A percentile compares a stretch with the other conserved stretches of the same genome.
Evolutionary conservation across 108 stramenopile genomes (phyloP).

Genomic region (Stephanodiscus minutulus): DNA sequence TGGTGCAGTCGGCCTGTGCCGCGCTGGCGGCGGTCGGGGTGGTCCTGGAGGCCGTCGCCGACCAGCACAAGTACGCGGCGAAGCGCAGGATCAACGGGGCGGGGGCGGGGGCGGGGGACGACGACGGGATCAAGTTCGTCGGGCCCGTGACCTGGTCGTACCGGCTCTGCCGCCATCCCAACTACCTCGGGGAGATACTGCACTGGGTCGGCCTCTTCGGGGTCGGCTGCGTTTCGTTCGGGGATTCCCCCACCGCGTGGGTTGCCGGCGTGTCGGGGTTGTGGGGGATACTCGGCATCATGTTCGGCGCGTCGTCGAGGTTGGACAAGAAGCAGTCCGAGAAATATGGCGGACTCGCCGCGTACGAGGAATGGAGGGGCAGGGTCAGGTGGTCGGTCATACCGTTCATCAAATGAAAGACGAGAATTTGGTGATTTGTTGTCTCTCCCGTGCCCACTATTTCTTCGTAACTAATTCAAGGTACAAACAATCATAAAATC

Average conservation of each 20-base stretch:
- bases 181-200: slow-evolving; percentile 71
- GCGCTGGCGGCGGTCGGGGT: slow-evolving; percentile 22
- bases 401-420: slow-evolving; percentile 46
- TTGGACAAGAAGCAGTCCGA: slow-evolving; percentile 65
- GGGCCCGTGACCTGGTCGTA: slow-evolving; percentile 54
- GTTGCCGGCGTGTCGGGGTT: slow-evolving; percentile 52
- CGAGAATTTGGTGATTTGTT: too few species aligned
- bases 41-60: slow-evolving; percentile 38
- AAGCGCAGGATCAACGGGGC: slow-evolving; percentile 22
- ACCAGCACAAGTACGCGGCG: slow-evolving; percentile 44
- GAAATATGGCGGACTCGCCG: slow-evolving; percentile 54
- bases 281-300: slow-evolving; percentile 62
- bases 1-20: slow-evolving; percentile 10
- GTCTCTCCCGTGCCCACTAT: too few species aligned
- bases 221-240: slow-evolving; percentile 57
- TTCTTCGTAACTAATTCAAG: too few species aligned
- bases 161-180: slow-evolving; percentile 69
- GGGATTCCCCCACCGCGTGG: slow-evolving; percentile 50
- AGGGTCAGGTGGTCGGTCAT: slow-evolving; percentile 48
- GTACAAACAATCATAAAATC: too few species aligned
- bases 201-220: slow-evolving; percentile 72
- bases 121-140: slow-evolving; percentile 27
- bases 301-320: slow-evolving; percentile 55
- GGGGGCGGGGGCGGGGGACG: background rate
- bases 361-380: slow-evolving; percentile 56